These are phyloP conservation scores for Paraconiothyrium sp. DNA, from an alignment of 2,329 filamentous ascomycete genomes.

Conservation along the genomic window DNA sequence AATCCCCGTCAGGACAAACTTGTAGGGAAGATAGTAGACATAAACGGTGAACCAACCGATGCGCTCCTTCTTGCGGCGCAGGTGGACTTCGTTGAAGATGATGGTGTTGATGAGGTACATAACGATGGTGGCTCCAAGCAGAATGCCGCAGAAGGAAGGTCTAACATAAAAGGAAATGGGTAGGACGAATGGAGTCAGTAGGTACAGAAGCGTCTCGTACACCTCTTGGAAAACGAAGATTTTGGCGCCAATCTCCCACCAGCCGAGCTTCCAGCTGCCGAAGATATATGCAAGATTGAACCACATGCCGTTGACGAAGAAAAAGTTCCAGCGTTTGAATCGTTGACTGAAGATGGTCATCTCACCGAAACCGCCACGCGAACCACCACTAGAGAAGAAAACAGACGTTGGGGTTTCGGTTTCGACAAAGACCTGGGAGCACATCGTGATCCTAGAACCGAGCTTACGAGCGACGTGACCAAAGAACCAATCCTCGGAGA, in stretches of 20 bases:
- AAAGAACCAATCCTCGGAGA: constrained; percentile 64
- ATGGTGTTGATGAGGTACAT: constrained; percentile 57
- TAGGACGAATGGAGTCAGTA: constrained; percentile 57
- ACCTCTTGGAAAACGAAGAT: constrained; percentile 61
- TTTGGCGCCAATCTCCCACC: constrained; percentile 61
- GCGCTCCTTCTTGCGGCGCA: constrained; percentile 56
- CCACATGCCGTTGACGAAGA: constrained; percentile 60
- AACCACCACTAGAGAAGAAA: constrained; percentile 53
- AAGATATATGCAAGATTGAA: constrained; percentile 60
- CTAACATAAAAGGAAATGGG: constrained; percentile 57
- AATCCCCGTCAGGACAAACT: constrained; percentile 55
- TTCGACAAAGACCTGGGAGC: constrained; percentile 61
- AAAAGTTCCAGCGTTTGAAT: constrained; percentile 63
- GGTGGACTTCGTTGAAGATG: constrained; percentile 61
- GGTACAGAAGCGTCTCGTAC: constrained; percentile 59
- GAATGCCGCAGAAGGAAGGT: constrained; percentile 52
- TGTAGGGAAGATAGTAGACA: constrained; percentile 58
- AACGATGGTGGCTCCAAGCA: constrained; percentile 51
- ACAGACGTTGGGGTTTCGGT: constrained; percentile 59
- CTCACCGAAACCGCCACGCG: constrained; percentile 61
- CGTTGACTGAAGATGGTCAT: constrained; percentile 64
- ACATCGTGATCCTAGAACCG: constrained; percentile 60
- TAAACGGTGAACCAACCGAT: constrained; percentile 49
- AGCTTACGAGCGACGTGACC: constrained; percentile 58
- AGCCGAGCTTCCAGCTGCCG: constrained; percentile 58